Evolutionary conservation across 768 basidiomycete genomes (phyloP), one percentile per base, ranked within the genome.

Genomic region (Fomitopsis serialis): DNA sequence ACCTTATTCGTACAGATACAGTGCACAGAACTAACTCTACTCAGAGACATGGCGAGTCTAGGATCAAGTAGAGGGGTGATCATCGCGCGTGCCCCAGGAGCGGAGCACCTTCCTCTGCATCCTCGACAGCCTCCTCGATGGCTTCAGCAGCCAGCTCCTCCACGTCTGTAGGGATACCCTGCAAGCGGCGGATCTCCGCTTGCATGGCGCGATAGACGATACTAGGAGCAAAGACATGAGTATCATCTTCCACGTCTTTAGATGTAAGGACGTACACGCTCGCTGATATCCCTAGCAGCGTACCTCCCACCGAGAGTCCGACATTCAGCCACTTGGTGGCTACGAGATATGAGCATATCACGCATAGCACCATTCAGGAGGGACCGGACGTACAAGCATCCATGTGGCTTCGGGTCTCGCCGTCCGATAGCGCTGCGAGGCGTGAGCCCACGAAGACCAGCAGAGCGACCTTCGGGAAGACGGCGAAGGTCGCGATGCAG

Each of bases 401-500:
- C 89, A 92, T 92, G 40, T 81, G 70, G 36, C 71, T 76, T 43
- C 91, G 78, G 55, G 84, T 80, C 59, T 85, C 78, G 34, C 87
- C 88, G 60, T 93, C 91, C 10, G 90, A 85, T 15, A 93, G 71
- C 11, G 73, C 73, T 37, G 87, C 87, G 42, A 92, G 79, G 24
- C 81, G 80, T 1, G 85, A 85, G 2, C 91, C 92, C 48, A 92
- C 81, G 68, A 92, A 91, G 13, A 85, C 81, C 54, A 87, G 80
- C 24, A 93, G 72, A 29, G 85, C 66, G 5, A 87, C 70, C 63
- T 85, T 92, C 22, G 92, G 91, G 42, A 83, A 79, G 9, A 83
- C 73, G 63, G 81, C 83, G 43, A 78, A 67, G 4, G 89, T 93
- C 6, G 92, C 92, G 8, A 83, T 62, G 45, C 81, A 69, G 63